Evolutionary conservation across 768 basidiomycete genomes (phyloP).

Genomic region (Phanerochaete carnosa): DNA sequence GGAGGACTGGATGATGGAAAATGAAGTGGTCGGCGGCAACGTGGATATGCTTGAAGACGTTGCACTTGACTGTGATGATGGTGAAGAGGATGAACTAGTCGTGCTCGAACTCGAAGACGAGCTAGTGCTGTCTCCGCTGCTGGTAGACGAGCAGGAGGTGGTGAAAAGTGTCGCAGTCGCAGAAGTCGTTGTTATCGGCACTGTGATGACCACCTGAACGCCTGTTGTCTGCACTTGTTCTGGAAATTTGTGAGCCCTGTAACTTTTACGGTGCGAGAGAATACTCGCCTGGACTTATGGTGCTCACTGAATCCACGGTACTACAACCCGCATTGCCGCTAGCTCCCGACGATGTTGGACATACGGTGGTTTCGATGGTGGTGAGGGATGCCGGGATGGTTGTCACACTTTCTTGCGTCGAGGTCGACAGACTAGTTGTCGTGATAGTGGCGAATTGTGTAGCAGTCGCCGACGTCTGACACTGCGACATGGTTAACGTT

Average conservation of each 20-base stretch:
- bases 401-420: slow-evolving; percentile 11
- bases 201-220: slow-evolving; percentile 15
- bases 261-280: too few relatives aligned
- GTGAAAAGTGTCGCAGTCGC: slow-evolving; percentile 18
- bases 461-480: slow-evolving; percentile 14
- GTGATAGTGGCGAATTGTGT: slow-evolving; percentile 20
- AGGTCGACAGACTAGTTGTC: slow-evolving; percentile 15
- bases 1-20: slow-evolving; percentile 11
- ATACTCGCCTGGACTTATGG: slow-evolving; percentile 13
- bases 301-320: slow-evolving; percentile 13
- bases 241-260: not conserved
- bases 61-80: not conserved
- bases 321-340: slow-evolving; percentile 1
- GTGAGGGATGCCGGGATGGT: slow-evolving; percentile 13
- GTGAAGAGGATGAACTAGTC: not conserved
- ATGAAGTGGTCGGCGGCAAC: slow-evolving; percentile 10
- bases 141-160: slow-evolving; percentile 14
- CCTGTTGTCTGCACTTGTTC: slow-evolving; percentile 9
- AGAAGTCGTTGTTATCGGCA: slow-evolving; percentile 12
- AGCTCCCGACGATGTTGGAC: slow-evolving; percentile 5
- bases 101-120: not conserved
- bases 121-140: not conserved
- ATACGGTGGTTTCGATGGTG: slow-evolving; percentile 12
- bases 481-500: slow-evolving; percentile 13
- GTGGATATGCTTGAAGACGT: slow-evolving; percentile 1